Base-by-base conservation (phyloP, 129 eudicot species). In the Flaveria linearis region DNA sequence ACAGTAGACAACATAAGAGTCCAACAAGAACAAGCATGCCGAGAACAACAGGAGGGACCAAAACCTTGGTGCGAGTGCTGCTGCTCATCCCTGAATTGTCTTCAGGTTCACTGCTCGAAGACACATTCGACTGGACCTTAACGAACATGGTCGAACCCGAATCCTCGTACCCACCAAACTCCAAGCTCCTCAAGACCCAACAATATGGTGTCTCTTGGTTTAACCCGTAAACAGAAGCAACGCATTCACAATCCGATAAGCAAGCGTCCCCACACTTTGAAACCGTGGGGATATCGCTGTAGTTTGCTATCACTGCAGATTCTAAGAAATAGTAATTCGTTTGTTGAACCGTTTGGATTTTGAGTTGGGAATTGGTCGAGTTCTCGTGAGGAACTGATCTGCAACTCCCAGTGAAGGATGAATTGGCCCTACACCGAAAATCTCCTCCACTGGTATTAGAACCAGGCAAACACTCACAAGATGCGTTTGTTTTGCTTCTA, bases 221-320 rank as follows among this genome's bases (percentile, higher is more conserved):
- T 26, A 94, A 76, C 81, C 97, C 99, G 42, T 91, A 91, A 71
- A 94, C 89, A 1, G 99, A 94, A 11, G 97, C 97, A 76, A 94
- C 90, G 82, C 99, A 94, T 23, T 91, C 89, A 58, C 99, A 94
- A 52, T 87, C 89, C 3, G 88, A 78, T 55, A 91, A 83, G 72
- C 99, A 94, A 12, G 92, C 96, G 51, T 94, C 93, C 0, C 99
- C 99, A 55, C 99, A 94, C 63, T 89, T 87, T 0, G 96, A 89
- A 36, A 91, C 84, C 7, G 92, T 82, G 13, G 75, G 65, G 22
- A 84, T 62, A 72, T 91, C 96, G 14, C 96, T 91, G 71, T 94
- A 91, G 64, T 94, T 94, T 30, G 96, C 93, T 62, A 91, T 89
- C 16, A 94, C 97, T 0, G 97, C 86, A 1, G 90, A 85, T 3